These are phyloP conservation scores for Vitis hybrid DNA, from an alignment of 177 flowering plant genomes.

Conservation along the genomic window DNA sequence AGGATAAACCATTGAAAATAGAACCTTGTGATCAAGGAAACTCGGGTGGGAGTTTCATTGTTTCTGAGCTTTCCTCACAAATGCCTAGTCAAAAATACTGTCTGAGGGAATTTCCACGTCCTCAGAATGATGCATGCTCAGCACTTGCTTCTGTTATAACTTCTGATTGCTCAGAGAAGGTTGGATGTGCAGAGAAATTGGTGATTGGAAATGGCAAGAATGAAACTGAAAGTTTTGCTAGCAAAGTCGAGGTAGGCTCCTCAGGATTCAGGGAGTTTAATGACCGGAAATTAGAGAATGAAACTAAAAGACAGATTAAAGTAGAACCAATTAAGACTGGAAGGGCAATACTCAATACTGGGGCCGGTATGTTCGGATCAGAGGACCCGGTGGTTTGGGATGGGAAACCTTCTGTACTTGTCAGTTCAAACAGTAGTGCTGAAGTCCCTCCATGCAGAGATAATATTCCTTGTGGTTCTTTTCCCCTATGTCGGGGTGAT, in stretches of 20 bases:
- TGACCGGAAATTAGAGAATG: slow-evolving; percentile 25
- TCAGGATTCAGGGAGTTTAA: slow-evolving; percentile 11
- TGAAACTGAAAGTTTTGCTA: slow-evolving; percentile 24
- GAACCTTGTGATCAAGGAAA: slow-evolving; percentile 35
- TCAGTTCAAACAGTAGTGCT: slow-evolving; percentile 37
- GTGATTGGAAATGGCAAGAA: slow-evolving; percentile 30
- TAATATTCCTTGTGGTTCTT: slow-evolving; percentile 25
- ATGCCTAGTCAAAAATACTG: slow-evolving; percentile 12
- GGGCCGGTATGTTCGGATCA: slow-evolving; percentile 23
- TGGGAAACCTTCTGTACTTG: slow-evolving; percentile 30
- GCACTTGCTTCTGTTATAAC: slow-evolving; percentile 31
- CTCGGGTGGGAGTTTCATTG: slow-evolving; percentile 19
- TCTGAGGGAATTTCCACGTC: slow-evolving; percentile 19
- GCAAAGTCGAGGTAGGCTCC: slow-evolving; percentile 23
- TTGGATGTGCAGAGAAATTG: slow-evolving; percentile 28
- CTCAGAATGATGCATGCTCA: slow-evolving; percentile 23
- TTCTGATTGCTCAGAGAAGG: slow-evolving; percentile 39
- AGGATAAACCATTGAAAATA: slow-evolving; percentile 25
- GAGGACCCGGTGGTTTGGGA: slow-evolving; percentile 31
- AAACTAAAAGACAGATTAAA: slow-evolving; percentile 16
- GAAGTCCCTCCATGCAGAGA: slow-evolving; percentile 24
- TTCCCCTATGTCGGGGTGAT: slow-evolving; percentile 30
- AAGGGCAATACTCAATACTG: slow-evolving; percentile 20
- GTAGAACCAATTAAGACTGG: slow-evolving; percentile 17
- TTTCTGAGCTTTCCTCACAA: slow-evolving; percentile 28